Evolutionary conservation across 1,284 basidiomycete genomes (phyloP), one percentile per base, ranked within the genome.

Genomic region (Anthracocystis walkeri): DNA sequence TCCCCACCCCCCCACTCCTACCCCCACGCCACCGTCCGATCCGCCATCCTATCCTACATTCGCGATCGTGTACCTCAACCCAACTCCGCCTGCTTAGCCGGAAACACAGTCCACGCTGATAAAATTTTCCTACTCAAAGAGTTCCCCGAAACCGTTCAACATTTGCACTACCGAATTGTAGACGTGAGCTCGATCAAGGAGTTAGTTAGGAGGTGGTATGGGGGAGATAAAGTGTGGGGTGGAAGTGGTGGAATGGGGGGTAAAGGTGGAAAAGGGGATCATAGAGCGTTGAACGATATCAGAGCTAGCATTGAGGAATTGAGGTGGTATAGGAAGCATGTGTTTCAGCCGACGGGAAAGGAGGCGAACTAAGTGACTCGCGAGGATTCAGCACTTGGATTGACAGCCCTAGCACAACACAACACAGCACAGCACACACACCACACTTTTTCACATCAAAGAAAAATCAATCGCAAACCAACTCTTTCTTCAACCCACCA

Each of bases 21-120:
- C 44, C 79, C 82, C 0, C 87, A 87, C 63, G 84, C 84, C 2
- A 65, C 85, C 3, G 87, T 88, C 3, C 73, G 85, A 3, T 56
- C 79, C 11, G 81, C 82, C 8, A 82, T 88, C 0, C 75, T 87
- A 3, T 84, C 83, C 35, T 88, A 88, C 77, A 84, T 88, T 46
- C 78, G 85, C 53, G 85, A 85, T 45, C 86, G 87, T 77, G 81
- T 88, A 14, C 87, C 88, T 2, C 81, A 84, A 16, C 78, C 76
- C 48, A 83, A 88, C 42, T 86, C 86, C 1, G 93, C 89, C 4
- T 88, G 93, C 11, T 88, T 95, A 14, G 92, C 93, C 0, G 93
- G 93, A 2, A 94, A 89, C 83, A 91, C 92, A 7, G 91, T 94
- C 1, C 92, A 95, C 78, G 90, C 89, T 1, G 93, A 95, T 84